Base-by-base conservation (phyloP, 345 rosid species). In the Stellera chamaejasme region DNA sequence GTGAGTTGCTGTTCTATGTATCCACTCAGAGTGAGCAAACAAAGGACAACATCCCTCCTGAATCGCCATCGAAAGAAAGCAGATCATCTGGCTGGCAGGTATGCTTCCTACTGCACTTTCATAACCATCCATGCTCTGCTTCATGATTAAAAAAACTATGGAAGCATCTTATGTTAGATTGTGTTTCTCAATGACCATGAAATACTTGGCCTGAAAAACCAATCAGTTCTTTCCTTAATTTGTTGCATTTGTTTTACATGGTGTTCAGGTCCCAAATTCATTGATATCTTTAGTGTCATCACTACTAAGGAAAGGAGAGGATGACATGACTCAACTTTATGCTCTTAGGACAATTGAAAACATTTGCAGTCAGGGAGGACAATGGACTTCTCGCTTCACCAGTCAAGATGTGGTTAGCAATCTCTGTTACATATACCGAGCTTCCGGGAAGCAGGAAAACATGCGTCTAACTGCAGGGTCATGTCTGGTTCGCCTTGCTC, bases 381-480 rank as follows among this genome's bases (percentile, higher is more conserved):
- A 78, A 10, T 93, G 97, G 97, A 82, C 82, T 25, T 77, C 83
- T 63, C 96, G 99, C 53, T 89, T 93, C 72, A 81, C 75, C 44
- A 89, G 95, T 80, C 96, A 82, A 67, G 99, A 93, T 63, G 81
- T 89, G 63, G 80, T 93, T 49, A 77, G 71, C 62, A 93, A 89
- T 71, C 72, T 93, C 48, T 93, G 96, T 72, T 81, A 93, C 58
- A 89, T 93, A 58, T 87, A 82, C 58, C 77, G 79, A 66, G 97
- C 99, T 55, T 58, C 75, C 28, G 97, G 99, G 60, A 93, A 93
- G 75, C 97, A 80, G 59, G 99, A 93, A 69, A 87, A 86, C 82
- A 78, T 93, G 81, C 81, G 95, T 80, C 85, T 84, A 43, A 84
- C 96, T 43, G 96, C 99, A 53, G 99, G 99, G 66, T 93, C 99